These are phyloP conservation scores for Sextonia rubra DNA, from an alignment of 164 flowering plant genomes.

Conservation along the genomic window DNA sequence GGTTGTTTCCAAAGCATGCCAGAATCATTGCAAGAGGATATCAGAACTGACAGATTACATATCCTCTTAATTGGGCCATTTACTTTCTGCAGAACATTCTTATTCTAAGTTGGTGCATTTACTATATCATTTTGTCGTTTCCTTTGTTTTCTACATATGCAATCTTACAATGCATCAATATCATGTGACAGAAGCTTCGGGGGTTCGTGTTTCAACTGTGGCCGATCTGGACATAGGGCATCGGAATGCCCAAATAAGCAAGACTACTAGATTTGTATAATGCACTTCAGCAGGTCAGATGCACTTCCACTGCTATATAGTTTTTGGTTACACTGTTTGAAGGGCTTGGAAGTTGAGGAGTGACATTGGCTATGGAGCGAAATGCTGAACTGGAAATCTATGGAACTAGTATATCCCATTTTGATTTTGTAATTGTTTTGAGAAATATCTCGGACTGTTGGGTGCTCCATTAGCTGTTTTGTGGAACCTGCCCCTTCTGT, in stretches of 20 bases:
- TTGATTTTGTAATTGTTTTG: too few species aligned
- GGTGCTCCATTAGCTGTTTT: too few species aligned
- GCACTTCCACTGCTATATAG: background rate
- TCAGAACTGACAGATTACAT: background rate
- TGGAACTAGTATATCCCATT: too few species aligned
- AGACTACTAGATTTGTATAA: slow-evolving; percentile 25
- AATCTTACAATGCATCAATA: background rate
- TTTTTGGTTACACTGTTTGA: background rate
- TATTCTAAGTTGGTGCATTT: background rate
- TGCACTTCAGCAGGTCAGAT: background rate
- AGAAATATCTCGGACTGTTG: too few species aligned
- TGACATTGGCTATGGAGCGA: too few species aligned
- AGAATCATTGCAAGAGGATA: background rate
- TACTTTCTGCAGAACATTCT: background rate
- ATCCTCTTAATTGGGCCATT: background rate
- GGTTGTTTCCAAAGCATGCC: background rate
- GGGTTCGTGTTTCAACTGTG: slow-evolving; percentile 88
- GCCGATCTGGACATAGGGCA: slow-evolving; percentile 79
- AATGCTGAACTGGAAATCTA: too few species aligned
- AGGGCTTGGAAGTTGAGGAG: too few species aligned
- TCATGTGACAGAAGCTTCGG: slow-evolving; percentile 55
- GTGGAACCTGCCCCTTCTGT: too few species aligned
- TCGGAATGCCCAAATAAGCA: slow-evolving; percentile 76
- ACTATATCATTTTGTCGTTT: background rate
- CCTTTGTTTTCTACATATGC: too few species aligned